Base-by-base conservation (phyloP, 345 rosid genomes). In the Syzygium oleosum region DNA sequence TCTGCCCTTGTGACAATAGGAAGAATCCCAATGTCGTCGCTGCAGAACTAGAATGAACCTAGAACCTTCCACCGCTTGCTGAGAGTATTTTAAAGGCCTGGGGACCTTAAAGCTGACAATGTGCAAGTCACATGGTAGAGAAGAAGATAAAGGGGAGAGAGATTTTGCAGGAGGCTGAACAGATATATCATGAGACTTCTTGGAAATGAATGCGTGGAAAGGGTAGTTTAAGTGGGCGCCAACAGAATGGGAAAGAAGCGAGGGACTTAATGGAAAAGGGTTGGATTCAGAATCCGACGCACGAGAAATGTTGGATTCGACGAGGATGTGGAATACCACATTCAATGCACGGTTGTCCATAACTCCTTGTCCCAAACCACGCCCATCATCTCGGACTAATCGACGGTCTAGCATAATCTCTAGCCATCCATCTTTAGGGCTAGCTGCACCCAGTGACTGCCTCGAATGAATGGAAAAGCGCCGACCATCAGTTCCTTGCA, bases 311-410 rank as follows among this genome's bases (percentile, higher is more conserved):
- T 93, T 97, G 85, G 94, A 91, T 86, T 98, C 99, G 0, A 91
- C 84, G 89, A 94, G 91, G 87, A 98, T 88, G 90, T 98, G 98
- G 87, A 97, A 97, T 61, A 95, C 91, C 61, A 94, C 94, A 54
- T 94, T 96, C 94, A 93, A 92, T 49, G 94, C 94, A 6, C 95
- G 98, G 87, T 98, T 98, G 88, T 97, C 99, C 94, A 92, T 91
- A 90, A 98, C 97, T 38, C 99, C 99, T 93, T 96, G 99, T 77
- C 99, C 99, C 17, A 98, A 97, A 87, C 99, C 99, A 91, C 99
- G 99, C 5, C 99, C 99, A 80, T 98, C 99, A 88, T 98, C 99
- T 59, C 90, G 93, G 5, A 87, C 88, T 88, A 98, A 91, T 55
- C 99, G 95, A 12, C 99, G 97, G 87, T 96, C 99, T 85, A 98